Percentiles rank a stretch among this genome's conserved stretches.
Evolutionary conservation across 768 basidiomycete species (phyloP).

Genomic region (Coprinopsis cinerea): DNA sequence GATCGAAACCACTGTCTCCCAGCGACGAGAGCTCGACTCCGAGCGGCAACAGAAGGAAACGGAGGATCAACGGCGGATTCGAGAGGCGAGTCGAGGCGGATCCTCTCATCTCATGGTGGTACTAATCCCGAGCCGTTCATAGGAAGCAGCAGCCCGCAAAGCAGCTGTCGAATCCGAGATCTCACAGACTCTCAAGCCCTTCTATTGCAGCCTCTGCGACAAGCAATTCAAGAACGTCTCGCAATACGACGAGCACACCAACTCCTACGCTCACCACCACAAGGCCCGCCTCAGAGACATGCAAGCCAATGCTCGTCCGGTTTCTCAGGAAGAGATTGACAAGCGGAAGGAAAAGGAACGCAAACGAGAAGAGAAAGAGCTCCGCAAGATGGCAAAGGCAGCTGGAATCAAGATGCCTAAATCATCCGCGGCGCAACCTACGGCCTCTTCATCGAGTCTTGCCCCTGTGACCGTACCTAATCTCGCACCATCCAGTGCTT

Average conservation of each 20-base stretch:
- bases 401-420: constrained; percentile 69
- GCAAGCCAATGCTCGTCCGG: constrained; percentile 68
- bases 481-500: constrained; percentile 10
- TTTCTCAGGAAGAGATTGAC: constrained; percentile 60
- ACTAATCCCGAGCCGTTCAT: not conserved
- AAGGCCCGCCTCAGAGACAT: constrained; percentile 78
- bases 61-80: constrained; percentile 63
- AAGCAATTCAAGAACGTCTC: constrained; percentile 85
- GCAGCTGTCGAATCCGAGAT: constrained; percentile 66
- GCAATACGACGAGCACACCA: constrained; percentile 86
- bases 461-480: constrained; percentile 18
- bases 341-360: constrained; percentile 82
- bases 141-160: constrained; percentile 62
- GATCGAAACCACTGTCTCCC: constrained; percentile 82
- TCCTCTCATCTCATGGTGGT: not conserved
- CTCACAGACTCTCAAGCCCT: constrained; percentile 58
- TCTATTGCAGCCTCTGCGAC: constrained; percentile 80
- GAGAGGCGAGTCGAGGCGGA: constrained; percentile 47
- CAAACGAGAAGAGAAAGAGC: constrained; percentile 79
- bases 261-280: constrained; percentile 84
- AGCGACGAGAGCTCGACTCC: constrained; percentile 73
- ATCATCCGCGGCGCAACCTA: constrained; percentile 15
- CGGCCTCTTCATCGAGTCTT: constrained; percentile 14
- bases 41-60: constrained; percentile 79
- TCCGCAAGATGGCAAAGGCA: constrained; percentile 78